Conservation (phyloP, 306 rosid genomes). For the Ziziphus jujuba region DNA sequence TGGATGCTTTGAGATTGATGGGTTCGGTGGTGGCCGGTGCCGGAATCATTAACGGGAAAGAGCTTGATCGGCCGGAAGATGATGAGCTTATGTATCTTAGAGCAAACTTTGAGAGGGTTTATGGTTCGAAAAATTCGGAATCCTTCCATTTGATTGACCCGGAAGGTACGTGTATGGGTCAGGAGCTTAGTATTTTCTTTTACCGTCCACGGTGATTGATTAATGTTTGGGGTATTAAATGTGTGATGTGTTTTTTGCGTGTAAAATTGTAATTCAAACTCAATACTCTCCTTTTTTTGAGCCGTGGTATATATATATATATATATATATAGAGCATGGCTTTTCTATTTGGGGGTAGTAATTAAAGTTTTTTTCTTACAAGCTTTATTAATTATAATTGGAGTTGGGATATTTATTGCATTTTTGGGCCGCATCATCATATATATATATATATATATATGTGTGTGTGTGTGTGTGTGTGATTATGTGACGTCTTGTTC, state of each 20-base stretch:
- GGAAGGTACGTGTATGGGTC: slow-evolving; percentile 58
- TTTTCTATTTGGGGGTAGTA: too few relatives aligned
- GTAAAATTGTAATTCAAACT: neutral
- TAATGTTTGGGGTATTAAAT: too few relatives aligned
- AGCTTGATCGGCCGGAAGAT: slow-evolving; percentile 5
- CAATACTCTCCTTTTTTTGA: too few relatives aligned
- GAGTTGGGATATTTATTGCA: too few relatives aligned
- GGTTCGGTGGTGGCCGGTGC: slow-evolving; percentile 58
- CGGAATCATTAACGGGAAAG: slow-evolving; percentile 45
- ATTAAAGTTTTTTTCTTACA: too few relatives aligned
- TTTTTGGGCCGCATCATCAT: too few relatives aligned
- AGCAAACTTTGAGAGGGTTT: slow-evolving; percentile 73
- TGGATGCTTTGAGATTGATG: slow-evolving; percentile 55
- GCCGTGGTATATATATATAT: too few relatives aligned
- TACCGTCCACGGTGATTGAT: slow-evolving; percentile 34
- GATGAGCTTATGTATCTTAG: slow-evolving; percentile 64
- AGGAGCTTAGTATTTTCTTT: slow-evolving; percentile 87
- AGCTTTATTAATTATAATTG: too few relatives aligned
- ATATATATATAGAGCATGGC: too few relatives aligned
- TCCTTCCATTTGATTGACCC: slow-evolving; percentile 93
- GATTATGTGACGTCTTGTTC: too few relatives aligned
- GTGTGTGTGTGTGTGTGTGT: too few relatives aligned
- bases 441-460: too few relatives aligned
- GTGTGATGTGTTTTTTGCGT: neutral
- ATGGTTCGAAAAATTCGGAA: slow-evolving; percentile 58